These are phyloP conservation scores for Botrytis fragariae DNA, from an alignment of 2,329 filamentous ascomycete genomes.

Conservation along the genomic window DNA sequence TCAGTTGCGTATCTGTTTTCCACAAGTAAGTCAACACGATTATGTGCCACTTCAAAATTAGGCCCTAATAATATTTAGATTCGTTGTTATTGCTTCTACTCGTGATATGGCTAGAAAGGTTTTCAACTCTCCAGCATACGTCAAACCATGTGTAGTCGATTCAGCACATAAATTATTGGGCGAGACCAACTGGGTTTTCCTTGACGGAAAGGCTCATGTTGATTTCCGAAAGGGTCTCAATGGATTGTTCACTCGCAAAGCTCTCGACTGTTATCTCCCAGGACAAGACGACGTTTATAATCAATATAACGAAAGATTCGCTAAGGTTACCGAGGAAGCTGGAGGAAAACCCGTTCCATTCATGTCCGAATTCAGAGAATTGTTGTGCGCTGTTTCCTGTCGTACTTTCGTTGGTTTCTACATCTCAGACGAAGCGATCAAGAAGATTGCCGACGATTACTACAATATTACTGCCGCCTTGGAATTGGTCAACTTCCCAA, in stretches of 20 bases:
- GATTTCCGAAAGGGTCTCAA: conserved; percentile 98
- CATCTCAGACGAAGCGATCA: conserved; percentile 83
- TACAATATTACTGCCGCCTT: conserved; percentile 94
- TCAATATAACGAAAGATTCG: conserved; percentile 76
- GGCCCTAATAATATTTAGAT: conserved; percentile 53
- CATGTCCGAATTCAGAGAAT: conserved; percentile 88
- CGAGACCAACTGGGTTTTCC: conserved; percentile 91
- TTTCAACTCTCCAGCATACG: conserved; percentile 87
- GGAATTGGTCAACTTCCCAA: conserved; percentile 96
- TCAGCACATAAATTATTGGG: conserved; percentile 90
- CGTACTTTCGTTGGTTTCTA: conserved; percentile 98
- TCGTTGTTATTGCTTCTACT: conserved; percentile 93
- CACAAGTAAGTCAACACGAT: conserved; percentile 72
- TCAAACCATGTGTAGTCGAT: conserved; percentile 96
- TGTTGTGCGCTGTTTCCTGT: conserved; percentile 93
- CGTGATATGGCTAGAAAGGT: conserved; percentile 96
- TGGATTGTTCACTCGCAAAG: conserved; percentile 86
- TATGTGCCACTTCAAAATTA: not conserved
- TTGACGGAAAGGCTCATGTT: conserved; percentile 91
- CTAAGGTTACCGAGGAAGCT: conserved; percentile 70
- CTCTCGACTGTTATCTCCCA: conserved; percentile 83
- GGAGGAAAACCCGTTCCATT: conserved; percentile 75
- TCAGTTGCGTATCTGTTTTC: conserved; percentile 98
- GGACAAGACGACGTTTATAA: conserved; percentile 91
- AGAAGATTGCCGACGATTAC: conserved; percentile 95